Conservation (phyloP, 75 land plant species). For the Pinus taeda region DNA sequence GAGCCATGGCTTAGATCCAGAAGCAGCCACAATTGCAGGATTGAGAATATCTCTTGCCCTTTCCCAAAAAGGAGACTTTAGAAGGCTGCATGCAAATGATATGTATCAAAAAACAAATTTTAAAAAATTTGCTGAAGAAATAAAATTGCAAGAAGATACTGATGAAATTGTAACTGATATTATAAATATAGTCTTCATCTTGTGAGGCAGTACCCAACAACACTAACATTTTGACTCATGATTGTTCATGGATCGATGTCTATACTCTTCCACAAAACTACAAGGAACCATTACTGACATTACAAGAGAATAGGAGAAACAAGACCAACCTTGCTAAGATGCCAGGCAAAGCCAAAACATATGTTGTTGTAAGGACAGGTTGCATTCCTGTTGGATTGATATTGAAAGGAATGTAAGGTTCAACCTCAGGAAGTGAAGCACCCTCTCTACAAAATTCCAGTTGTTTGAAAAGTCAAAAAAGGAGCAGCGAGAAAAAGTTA, state of each 20-base stretch:
- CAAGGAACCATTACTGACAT: constrained; percentile 3
- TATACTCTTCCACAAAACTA: not conserved
- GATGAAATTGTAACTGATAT: not conserved
- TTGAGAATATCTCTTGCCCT: constrained; percentile 62
- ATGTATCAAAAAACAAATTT: not conserved
- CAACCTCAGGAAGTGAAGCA: constrained; percentile 79
- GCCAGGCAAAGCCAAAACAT: constrained; percentile 82
- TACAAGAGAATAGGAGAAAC: not conserved
- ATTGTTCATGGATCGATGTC: not conserved
- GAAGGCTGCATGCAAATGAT: constrained; percentile 40
- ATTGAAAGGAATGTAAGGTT: constrained; percentile 95
- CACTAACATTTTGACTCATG: not conserved
- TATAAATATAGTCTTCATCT: not conserved
- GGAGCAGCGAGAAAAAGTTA: not conserved
- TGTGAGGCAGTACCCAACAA: too few species aligned
- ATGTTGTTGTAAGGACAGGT: constrained; percentile 85
- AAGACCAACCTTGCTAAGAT: constrained; percentile 74
- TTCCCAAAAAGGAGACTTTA: constrained; percentile 67
- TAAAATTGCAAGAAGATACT: not conserved
- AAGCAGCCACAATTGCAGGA: constrained; percentile 51
- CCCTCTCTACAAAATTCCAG: constrained; percentile 38
- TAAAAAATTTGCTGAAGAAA: not conserved
- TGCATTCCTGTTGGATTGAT: constrained; percentile 99
- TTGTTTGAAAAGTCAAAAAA: not conserved
- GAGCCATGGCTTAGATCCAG: constrained; percentile 88